Conservation (phyloP, 495 filamentous ascomycete genomes). For the Penicillium tannophilum region DNA sequence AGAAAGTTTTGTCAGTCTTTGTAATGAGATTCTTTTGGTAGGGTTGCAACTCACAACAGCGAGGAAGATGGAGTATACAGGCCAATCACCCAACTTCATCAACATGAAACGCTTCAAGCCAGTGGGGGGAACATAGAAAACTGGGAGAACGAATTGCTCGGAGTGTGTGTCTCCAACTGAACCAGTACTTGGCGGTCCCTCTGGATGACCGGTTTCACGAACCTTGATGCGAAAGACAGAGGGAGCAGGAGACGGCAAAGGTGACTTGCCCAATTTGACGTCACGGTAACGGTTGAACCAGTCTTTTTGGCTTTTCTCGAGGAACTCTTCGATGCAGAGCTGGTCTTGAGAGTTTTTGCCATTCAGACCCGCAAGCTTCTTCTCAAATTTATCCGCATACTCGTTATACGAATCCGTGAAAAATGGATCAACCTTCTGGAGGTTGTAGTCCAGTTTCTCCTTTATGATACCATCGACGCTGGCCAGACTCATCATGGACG, state of each 20-base stretch:
- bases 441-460: conserved; percentile 61
- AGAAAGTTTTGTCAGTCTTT: conserved; percentile 1
- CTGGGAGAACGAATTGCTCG: conserved; percentile 63
- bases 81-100: conserved; percentile 62
- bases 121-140: conserved; percentile 64
- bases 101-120: conserved; percentile 59
- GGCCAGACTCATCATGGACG: conserved; percentile 54
- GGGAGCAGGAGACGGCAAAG: conserved; percentile 28
- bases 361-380: conserved; percentile 58
- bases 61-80: conserved; percentile 66
- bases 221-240: conserved; percentile 53
- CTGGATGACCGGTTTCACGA: conserved; percentile 52
- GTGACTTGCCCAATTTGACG: conserved; percentile 54
- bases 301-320: conserved; percentile 67
- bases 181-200: not conserved
- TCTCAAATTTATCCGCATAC: conserved; percentile 61
- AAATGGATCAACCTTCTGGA: conserved; percentile 71
- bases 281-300: conserved; percentile 66
- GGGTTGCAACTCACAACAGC: conserved; percentile 32
- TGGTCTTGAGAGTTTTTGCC: conserved; percentile 58
- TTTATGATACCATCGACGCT: conserved; percentile 55
- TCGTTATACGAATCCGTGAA: conserved; percentile 67
- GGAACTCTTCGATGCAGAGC: conserved; percentile 67
- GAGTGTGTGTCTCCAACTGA: conserved; percentile 29
- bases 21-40: not conserved